phyloP scores from a whole-genome alignment of 129 eudicot species.

The Rutidosis leptorrhynchoides region DNA sequence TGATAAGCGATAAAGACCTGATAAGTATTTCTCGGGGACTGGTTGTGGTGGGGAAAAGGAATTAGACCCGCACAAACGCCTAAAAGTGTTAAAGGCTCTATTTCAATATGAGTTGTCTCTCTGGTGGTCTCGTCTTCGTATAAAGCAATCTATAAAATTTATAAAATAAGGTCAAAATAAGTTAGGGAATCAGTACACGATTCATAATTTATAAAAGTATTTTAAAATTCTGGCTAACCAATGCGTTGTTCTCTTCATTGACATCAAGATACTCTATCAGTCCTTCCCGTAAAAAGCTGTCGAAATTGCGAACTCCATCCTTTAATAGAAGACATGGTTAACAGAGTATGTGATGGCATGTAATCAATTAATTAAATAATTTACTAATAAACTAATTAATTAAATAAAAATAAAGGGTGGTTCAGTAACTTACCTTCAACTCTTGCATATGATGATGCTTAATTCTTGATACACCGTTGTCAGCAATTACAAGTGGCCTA shows the following conservation, averaged over 20 bases:
- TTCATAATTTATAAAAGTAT: neutral
- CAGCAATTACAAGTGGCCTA: constrained; percentile 97
- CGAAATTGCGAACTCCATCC: constrained; percentile 86
- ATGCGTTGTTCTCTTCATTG: constrained; percentile 93
- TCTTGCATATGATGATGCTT: constrained; percentile 90
- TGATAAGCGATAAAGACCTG: constrained; percentile 44
- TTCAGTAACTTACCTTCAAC: constrained; percentile 48
- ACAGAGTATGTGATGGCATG: neutral
- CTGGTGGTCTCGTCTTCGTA: constrained; percentile 70
- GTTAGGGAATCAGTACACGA: neutral
- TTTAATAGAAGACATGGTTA: constrained; percentile 28
- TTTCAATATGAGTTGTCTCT: constrained; percentile 91
- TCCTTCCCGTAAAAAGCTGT: constrained; percentile 83
- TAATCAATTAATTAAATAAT: constrained; percentile 2
- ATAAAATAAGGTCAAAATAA: constrained; percentile 12
- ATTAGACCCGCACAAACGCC: constrained; percentile 91
- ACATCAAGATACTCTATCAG: constrained; percentile 96
- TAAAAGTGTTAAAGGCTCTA: constrained; percentile 89
- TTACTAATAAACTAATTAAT: too few relatives aligned
- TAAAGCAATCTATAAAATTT: constrained; percentile 60
- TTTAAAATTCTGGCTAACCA: constrained; percentile 43
- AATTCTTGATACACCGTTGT: constrained; percentile 89
- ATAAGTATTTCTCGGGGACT: constrained; percentile 97
- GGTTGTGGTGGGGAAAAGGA: constrained; percentile 98
- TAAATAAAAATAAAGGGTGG: neutral